Evolutionary conservation across 345 rosid genomes (phyloP).

Genomic region (Acer negundo): DNA sequence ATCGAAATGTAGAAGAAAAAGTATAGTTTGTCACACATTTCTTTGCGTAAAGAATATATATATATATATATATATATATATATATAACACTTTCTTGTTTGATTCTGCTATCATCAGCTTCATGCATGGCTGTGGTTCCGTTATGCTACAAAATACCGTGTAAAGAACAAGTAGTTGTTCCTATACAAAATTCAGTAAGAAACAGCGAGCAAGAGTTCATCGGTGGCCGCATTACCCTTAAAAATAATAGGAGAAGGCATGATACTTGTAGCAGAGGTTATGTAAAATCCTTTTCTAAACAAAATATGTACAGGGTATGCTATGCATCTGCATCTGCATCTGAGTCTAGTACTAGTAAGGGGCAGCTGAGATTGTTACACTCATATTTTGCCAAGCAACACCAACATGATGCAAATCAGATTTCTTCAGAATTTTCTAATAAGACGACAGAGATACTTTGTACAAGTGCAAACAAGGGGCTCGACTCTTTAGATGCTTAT

Average conservation of each 20-base stretch:
- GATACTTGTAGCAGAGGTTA: slow-evolving; percentile 11
- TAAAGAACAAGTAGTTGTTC: slow-evolving; percentile 33
- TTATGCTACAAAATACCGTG: slow-evolving; percentile 45
- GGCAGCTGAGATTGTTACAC: slow-evolving; percentile 56
- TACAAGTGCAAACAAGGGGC: slow-evolving; percentile 32
- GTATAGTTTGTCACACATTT: not conserved
- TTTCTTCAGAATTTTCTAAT: slow-evolving; percentile 24
- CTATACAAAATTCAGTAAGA: slow-evolving; percentile 19
- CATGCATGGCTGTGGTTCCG: slow-evolving; percentile 48
- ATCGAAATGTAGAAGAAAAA: not conserved
- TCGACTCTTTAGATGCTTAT: slow-evolving; percentile 51
- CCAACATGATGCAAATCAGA: slow-evolving; percentile 18
- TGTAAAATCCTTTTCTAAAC: slow-evolving; percentile 12
- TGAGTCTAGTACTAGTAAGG: slow-evolving; percentile 28
- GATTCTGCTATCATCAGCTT: slow-evolving; percentile 28
- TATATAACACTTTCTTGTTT: not conserved
- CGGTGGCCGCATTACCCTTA: slow-evolving; percentile 18
- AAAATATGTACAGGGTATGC: slow-evolving; percentile 22
- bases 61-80: not conserved
- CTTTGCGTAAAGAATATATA: not conserved
- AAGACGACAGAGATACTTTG: slow-evolving; percentile 12
- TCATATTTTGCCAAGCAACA: slow-evolving; percentile 65
- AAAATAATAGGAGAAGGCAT: slow-evolving; percentile 23
- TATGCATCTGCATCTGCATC: slow-evolving; percentile 25
- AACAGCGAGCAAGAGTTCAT: slow-evolving; percentile 25